phyloP scores from a whole-genome alignment of 805 yeast species.

The Saturnispora diversa region DNA sequence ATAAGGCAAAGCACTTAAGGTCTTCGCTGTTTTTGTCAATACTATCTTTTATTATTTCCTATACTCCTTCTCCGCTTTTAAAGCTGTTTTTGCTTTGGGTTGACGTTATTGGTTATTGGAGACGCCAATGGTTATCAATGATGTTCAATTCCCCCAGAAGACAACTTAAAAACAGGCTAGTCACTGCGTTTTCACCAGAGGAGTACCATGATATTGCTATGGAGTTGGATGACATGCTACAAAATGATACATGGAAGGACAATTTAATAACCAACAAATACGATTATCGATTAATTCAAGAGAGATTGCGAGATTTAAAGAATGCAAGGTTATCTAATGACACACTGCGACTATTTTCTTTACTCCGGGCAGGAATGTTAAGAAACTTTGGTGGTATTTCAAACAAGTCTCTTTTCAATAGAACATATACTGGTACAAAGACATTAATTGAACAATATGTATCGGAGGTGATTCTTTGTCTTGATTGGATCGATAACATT shows the following conservation, averaged over 20 bases:
- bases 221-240: constrained; percentile 42
- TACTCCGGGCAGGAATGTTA: constrained; percentile 73
- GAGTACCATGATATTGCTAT: constrained; percentile 61
- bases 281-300: constrained; percentile 76
- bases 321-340: constrained; percentile 56
- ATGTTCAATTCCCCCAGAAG: constrained; percentile 14
- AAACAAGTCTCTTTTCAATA: constrained; percentile 66
- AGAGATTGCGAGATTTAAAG: constrained; percentile 54
- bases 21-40: constrained; percentile 10
- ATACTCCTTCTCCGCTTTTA: constrained; percentile 20
- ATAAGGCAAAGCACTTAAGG: constrained; percentile 6
- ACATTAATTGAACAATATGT: constrained; percentile 80
- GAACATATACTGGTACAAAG: constrained; percentile 85
- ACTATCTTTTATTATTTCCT: constrained; percentile 10
- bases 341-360: constrained; percentile 48
- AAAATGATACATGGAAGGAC: constrained; percentile 64
- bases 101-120: constrained; percentile 39
- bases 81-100: constrained; percentile 32
- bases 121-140: constrained; percentile 14
- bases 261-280: constrained; percentile 74
- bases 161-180: constrained; percentile 5
- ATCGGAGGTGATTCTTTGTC: constrained; percentile 60
- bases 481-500: constrained; percentile 29
- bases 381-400: constrained; percentile 90
- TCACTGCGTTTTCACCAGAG: constrained; percentile 31